Evolutionary conservation across 2,329 filamentous ascomycete genomes (phyloP).

Genomic region (Pyrenophora seminiperda): DNA sequence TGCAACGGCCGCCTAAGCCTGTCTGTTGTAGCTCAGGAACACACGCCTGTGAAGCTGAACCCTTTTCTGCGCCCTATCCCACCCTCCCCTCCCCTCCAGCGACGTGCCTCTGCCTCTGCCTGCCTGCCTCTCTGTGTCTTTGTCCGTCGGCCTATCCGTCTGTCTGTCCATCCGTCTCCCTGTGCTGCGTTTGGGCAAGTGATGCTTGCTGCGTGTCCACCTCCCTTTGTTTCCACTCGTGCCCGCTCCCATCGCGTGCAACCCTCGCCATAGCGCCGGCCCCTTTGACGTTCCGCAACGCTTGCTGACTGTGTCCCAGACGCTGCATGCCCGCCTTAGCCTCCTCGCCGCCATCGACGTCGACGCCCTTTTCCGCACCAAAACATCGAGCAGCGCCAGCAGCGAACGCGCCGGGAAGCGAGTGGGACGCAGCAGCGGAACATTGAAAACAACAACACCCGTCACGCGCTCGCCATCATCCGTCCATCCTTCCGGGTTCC

Average conservation of each 20-base stretch:
- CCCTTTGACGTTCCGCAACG: conserved; percentile 35
- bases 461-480: conserved; percentile 30
- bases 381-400: background rate
- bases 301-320: conserved; percentile 41
- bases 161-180: conserved; percentile 11
- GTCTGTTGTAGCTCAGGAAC: conserved; percentile 24
- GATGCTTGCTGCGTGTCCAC: conserved; percentile 26
- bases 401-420: conserved; percentile 10
- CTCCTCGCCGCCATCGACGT: conserved; percentile 18
- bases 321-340: conserved; percentile 26
- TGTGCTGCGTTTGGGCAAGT: conserved; percentile 33
- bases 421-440: conserved; percentile 3
- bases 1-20: conserved; percentile 25
- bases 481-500: conserved; percentile 18
- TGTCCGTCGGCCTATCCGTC: conserved; percentile 14
- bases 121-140: conserved; percentile 22
- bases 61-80: conserved; percentile 30
- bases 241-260: conserved; percentile 43
- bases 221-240: conserved; percentile 42
- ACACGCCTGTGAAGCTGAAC: conserved; percentile 22
- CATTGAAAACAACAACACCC: conserved; percentile 3
- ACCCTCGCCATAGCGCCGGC: conserved; percentile 38
- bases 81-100: conserved; percentile 7
- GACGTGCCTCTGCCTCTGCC: too few relatives aligned
- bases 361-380: too few relatives aligned